Evolutionary conservation across 2,329 filamentous ascomycete genomes (phyloP), one percentile per base, ranked within the genome.

Genomic region (Fusarium phyllophilum): DNA sequence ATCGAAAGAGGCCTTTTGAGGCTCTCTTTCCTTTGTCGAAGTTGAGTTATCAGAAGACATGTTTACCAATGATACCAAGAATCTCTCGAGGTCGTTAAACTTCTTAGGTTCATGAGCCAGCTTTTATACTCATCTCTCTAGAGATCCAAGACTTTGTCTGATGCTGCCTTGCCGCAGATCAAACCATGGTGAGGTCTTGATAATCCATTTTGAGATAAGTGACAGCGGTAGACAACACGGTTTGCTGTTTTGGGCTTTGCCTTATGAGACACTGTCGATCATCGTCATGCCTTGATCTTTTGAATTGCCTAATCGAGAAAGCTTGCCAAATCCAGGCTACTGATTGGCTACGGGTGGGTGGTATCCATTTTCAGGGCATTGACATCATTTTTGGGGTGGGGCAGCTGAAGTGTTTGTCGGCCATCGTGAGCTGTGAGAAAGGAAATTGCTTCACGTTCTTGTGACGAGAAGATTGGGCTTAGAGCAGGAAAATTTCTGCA

Each of bases 291-390:
- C 36, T 31, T 42, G 52, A 42, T 56, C 36, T 15, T 24, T 42
- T 56, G 52, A 42, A 42, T 56, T 56, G 52, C 52, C 26, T 33
- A 24, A 56, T n/a, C 0, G 26, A 24, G 52, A 42, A 56, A 15
- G 11, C 22, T 8, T 7, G 11, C 1, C 8, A 2, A 11, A 0
- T 8, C 6, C 8, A 6, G 2, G 26, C 4, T 4, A 4, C 3
- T 42, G 52, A 42, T 56, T 56, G 36, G 52, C 4, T 42, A n/a
- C n/a, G n/a, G n/a, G n/a, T n/a, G n/a, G n/a, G n/a, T n/a, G 7
- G 2, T 4, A 8, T 31, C 36, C 52, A 24, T 24, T 31, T 14
- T 31, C 24, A 18, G 5, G 15, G 36, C 26, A 55, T 22, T 44
- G 38, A 56, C 26, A 42, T 56, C 26, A 42, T 22, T 20, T 9